These are phyloP conservation scores for Brachypodium distachyon DNA, from an alignment of 202 grass and related monocot genomes.

Conservation along the genomic window DNA sequence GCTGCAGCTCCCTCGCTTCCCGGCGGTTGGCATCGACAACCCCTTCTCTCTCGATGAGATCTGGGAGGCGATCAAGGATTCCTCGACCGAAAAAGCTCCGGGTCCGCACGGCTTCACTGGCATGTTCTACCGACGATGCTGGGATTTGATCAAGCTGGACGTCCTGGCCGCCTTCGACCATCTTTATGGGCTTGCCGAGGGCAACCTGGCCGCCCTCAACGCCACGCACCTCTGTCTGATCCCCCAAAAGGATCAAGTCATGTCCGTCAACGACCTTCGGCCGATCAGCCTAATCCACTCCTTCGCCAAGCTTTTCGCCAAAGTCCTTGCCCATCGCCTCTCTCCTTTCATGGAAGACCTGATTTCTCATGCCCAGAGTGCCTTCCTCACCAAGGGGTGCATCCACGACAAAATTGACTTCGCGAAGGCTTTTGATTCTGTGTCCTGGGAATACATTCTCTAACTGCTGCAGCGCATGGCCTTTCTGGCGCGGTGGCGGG, in stretches of 20 bases:
- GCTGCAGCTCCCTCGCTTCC: background rate
- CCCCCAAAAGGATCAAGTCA: background rate
- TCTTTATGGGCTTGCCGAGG: background rate
- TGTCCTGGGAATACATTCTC: too few relatives aligned
- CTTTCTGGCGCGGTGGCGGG: too few relatives aligned
- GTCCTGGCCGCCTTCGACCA: background rate
- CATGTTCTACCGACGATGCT: background rate
- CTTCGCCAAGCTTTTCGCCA: too few relatives aligned
- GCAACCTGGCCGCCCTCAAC: background rate
- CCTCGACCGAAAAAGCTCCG: background rate
- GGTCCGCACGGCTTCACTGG: background rate
- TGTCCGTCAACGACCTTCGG: background rate
- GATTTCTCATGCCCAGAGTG: too few relatives aligned
- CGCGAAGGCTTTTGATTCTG: too few relatives aligned
- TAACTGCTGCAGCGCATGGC: too few relatives aligned
- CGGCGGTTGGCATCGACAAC: background rate
- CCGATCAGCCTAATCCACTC: background rate
- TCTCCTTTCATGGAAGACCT: too few relatives aligned
- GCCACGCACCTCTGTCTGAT: background rate
- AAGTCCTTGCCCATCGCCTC: too few relatives aligned
- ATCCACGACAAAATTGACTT: too few relatives aligned
- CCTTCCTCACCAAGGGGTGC: too few relatives aligned
- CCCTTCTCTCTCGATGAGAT: background rate
- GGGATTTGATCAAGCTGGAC: background rate
- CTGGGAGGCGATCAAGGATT: background rate